Conservation (phyloP, 2,329 filamentous ascomycete genomes). For the Cladosporium sp. region DNA sequence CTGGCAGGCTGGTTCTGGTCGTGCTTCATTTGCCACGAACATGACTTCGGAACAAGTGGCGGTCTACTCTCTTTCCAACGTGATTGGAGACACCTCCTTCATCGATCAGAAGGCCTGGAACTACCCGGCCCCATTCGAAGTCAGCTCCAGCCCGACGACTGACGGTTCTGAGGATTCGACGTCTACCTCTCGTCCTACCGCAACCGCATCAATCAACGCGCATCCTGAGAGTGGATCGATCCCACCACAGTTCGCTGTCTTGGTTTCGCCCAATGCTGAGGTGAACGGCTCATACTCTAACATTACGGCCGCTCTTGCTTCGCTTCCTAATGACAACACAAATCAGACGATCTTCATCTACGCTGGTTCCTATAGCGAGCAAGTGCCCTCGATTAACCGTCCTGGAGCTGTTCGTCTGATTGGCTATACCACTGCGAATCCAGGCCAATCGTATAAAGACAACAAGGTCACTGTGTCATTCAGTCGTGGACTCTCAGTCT, state of each 20-base stretch:
- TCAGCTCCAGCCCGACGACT: slow-evolving; percentile 17
- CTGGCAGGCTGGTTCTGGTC: slow-evolving; percentile 41
- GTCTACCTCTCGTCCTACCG: slow-evolving; percentile 20
- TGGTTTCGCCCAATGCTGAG: slow-evolving; percentile 36
- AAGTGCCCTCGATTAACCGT: slow-evolving; percentile 37
- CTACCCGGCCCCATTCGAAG: slow-evolving; percentile 34
- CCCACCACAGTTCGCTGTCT: slow-evolving; percentile 39
- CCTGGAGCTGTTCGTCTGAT: slow-evolving; percentile 37
- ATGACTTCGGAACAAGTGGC: slow-evolving; percentile 33
- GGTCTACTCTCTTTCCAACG: slow-evolving; percentile 34
- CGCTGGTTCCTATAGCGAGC: slow-evolving; percentile 40
- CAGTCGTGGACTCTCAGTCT: slow-evolving; percentile 30
- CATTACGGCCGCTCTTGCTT: slow-evolving; percentile 34
- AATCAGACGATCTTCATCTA: slow-evolving; percentile 40
- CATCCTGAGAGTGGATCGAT: slow-evolving; percentile 40
- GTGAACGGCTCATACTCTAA: slow-evolving; percentile 31
- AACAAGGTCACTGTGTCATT: slow-evolving; percentile 35
- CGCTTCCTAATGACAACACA: slow-evolving; percentile 31
- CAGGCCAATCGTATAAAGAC: slow-evolving; percentile 33
- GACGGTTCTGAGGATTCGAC: slow-evolving; percentile 20
- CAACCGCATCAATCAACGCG: slow-evolving; percentile 30
- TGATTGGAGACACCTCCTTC: slow-evolving; percentile 40
- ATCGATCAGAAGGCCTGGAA: slow-evolving; percentile 40
- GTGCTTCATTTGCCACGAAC: slow-evolving; percentile 47
- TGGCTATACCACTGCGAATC: slow-evolving; percentile 32